Base-by-base conservation (phyloP, 2,329 filamentous ascomycete species). In the Cryphonectria naterciae region DNA sequence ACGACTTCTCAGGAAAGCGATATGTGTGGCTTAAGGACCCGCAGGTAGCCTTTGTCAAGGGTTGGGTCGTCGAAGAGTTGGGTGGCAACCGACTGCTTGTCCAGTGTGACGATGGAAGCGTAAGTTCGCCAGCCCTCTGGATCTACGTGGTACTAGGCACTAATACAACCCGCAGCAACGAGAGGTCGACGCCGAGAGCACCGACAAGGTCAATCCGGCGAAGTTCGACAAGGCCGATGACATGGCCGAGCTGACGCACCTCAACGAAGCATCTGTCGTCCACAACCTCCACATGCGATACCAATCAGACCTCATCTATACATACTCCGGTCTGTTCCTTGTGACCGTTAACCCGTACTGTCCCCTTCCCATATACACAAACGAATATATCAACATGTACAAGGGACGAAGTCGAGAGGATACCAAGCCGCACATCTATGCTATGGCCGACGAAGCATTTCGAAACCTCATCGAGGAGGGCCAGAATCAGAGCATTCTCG, bases 161-260 rank as follows among this genome's bases (percentile, higher is more conserved):
- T 11, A 22, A 52, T 37, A 10, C 13, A 19, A 22, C 7, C 10
- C 37, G 8, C n/a, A 96, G 90, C 94, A 97, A 89, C 91, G 94
- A 75, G 93, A 97, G 78, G 91, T 96, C 66, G 91, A 95, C 75
- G 83, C 88, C 67, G 95, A 98, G 77, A 92, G 90, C 76, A 94
- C 98, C 75, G 97, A 99, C 86, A 98, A 98, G 83, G 97, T 99
- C 84, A 99, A 99, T 82, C 96, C 96, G 63, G 95, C 95, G 78
- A 99, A 99, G 80, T 99, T 99, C 83, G 96, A 99, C 87, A 99
- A 98, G 83, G 95, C 95, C 74, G 94, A 97, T 83, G 97, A 99
- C 81, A 99, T 99, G 96, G 96, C 97, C 35, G 96, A 99, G 81
- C 87, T 99, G 78, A 99, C 96, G 7, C 96, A 99, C 81, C 85